Percentiles rank a stretch among this genome's conserved stretches.
Evolutionary conservation across 441 rosid genomes (phyloP).

Genomic region (Croton laevigatus): DNA sequence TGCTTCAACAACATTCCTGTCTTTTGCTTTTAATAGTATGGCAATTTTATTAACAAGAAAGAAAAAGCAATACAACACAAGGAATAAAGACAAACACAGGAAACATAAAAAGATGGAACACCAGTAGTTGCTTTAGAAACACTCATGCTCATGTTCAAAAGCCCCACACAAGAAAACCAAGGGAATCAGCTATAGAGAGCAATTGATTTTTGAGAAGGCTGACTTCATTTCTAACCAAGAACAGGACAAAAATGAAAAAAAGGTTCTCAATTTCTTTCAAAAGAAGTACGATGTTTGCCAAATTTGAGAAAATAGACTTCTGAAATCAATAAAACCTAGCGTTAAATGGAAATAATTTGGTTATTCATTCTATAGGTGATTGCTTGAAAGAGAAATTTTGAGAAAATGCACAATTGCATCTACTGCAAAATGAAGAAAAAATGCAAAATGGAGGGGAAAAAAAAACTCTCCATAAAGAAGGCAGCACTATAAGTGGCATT

Average conservation of each 20-base stretch:
- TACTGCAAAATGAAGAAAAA: background rate
- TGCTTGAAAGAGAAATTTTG: background rate
- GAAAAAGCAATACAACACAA: background rate
- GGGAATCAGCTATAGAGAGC: background rate
- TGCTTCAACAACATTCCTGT: background rate
- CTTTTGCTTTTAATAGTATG: background rate
- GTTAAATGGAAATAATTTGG: background rate
- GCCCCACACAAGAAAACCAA: background rate
- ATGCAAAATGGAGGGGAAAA: no score
- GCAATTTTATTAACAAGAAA: background rate
- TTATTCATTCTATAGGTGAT: background rate
- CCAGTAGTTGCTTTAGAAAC: background rate
- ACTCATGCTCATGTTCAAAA: background rate
- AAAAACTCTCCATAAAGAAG: no score
- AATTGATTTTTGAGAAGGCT: background rate
- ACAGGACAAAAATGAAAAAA: background rate
- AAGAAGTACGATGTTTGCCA: background rate
- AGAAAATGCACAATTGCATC: background rate
- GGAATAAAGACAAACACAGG: background rate
- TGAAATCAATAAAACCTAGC: background rate
- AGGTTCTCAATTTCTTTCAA: background rate
- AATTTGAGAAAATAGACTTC: background rate
- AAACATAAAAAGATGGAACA: background rate
- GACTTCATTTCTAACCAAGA: no score
- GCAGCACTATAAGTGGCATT: no score